Percentiles rank a stretch among this genome's conserved stretches.
These are phyloP conservation scores for Penicillium cosmopolitanum DNA, from an alignment of 495 filamentous ascomycete genomes.

Conservation along the genomic window DNA sequence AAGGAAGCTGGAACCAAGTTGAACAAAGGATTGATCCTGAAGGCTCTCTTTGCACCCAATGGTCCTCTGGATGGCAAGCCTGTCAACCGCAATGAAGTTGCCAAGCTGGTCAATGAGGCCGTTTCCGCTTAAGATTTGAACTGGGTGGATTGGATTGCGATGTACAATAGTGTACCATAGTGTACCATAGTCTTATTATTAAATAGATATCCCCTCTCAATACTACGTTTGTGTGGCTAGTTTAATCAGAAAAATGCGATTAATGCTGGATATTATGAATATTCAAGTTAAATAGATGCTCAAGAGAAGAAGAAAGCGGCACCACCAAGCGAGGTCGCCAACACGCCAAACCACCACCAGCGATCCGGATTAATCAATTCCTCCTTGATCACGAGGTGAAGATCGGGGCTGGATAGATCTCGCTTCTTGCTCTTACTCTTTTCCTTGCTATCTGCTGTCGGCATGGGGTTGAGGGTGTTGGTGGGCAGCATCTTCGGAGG, in stretches of 20 bases:
- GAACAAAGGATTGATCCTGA: slow-evolving; percentile 51
- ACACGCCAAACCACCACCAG: slow-evolving; percentile 73
- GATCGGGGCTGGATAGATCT: slow-evolving; percentile 16
- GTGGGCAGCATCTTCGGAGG: slow-evolving; percentile 80
- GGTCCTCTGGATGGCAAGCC: slow-evolving; percentile 57
- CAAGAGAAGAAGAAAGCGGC: slow-evolving; percentile 41
- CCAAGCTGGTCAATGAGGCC: slow-evolving; percentile 49
- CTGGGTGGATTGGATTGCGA: slow-evolving; percentile 9
- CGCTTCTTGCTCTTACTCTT: slow-evolving; percentile 27
- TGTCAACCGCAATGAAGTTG: slow-evolving; percentile 54
- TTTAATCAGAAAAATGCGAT: neutral
- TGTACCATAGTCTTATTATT: slow-evolving; percentile 16
- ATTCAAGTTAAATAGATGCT: neutral
- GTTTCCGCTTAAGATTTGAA: slow-evolving; percentile 25
- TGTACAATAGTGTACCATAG: slow-evolving; percentile 19
- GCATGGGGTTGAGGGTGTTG: slow-evolving; percentile 63
- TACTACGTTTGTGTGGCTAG: too few relatives aligned
- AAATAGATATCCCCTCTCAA: slow-evolving; percentile 2
- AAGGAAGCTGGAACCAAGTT: slow-evolving; percentile 46
- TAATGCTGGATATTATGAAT: neutral
- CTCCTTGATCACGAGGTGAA: slow-evolving; percentile 41
- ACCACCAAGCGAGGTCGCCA: slow-evolving; percentile 65
- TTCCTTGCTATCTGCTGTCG: slow-evolving; percentile 20
- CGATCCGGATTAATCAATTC: slow-evolving; percentile 58
- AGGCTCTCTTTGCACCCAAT: slow-evolving; percentile 48